Conservation (phyloP, 140 eudicot genomes). For the Anethum foeniculum region DNA sequence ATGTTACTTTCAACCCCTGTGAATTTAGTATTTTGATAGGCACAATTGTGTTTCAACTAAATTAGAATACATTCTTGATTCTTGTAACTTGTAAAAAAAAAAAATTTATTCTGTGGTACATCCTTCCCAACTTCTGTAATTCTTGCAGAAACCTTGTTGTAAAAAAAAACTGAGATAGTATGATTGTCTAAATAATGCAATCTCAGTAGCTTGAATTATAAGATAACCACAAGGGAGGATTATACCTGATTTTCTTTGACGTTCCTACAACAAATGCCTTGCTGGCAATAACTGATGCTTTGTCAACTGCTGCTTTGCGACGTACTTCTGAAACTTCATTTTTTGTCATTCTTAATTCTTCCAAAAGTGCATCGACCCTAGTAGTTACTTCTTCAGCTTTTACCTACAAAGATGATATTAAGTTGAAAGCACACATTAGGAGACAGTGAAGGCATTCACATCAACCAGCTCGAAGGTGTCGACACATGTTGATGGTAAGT, state of each 20-base stretch:
- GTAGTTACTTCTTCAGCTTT: constrained; percentile 88
- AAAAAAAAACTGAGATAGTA: background rate
- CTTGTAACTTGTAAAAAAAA: background rate
- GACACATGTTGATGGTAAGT: background rate
- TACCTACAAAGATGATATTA: constrained; percentile 35
- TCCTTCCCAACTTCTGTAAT: background rate
- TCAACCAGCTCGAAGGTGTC: background rate
- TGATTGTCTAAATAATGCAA: background rate
- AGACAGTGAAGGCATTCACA: background rate
- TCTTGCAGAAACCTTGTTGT: background rate
- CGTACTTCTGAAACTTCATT: constrained; percentile 66
- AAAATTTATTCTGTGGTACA: background rate
- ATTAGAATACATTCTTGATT: background rate
- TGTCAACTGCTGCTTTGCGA: constrained; percentile 64
- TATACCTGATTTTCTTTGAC: constrained; percentile 53
- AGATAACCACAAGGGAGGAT: constrained; percentile 2
- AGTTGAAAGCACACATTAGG: constrained; percentile 2
- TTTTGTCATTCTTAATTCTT: constrained; percentile 61
- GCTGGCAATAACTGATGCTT: constrained; percentile 52
- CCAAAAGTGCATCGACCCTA: constrained; percentile 56
- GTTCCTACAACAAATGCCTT: constrained; percentile 53
- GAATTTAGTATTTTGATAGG: background rate
- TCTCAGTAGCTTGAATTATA: background rate
- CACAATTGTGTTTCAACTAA: background rate
- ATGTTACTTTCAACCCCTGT: background rate